phyloP scores from a whole-genome alignment of 257 asterid genomes.

The Ehretia macrophylla region DNA sequence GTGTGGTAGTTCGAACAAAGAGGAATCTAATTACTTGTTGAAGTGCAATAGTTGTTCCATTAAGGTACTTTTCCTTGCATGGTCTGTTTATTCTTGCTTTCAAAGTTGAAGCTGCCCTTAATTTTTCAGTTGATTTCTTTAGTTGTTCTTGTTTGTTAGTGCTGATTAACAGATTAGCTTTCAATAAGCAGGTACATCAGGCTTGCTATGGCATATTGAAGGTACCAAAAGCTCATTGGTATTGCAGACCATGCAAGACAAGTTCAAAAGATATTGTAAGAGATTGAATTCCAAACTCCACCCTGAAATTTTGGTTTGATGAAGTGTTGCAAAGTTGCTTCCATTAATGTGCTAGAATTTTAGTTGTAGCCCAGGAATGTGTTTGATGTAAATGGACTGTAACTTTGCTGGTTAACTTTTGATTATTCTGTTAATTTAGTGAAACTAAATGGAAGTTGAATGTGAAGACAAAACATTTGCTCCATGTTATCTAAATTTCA shows the following conservation, averaged over 20 bases:
- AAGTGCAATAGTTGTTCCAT: slow-evolving; percentile 33
- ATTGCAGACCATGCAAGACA: slow-evolving; percentile 29
- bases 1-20: slow-evolving; percentile 38
- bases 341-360: too few species aligned
- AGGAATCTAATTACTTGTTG: slow-evolving; percentile 24
- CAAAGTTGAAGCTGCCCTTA: slow-evolving; percentile 9
- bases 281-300: not conserved
- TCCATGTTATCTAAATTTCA: too few species aligned
- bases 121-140: slow-evolving; percentile 6
- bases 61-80: slow-evolving; percentile 36
- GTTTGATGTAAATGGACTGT: too few species aligned
- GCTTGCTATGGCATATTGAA: slow-evolving; percentile 29
- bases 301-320: not conserved
- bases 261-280: slow-evolving; percentile 23
- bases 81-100: not conserved
- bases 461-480: too few species aligned
- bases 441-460: too few species aligned
- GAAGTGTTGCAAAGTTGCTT: too few species aligned
- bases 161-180: slow-evolving; percentile 4
- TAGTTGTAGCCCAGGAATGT: too few species aligned
- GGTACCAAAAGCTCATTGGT: slow-evolving; percentile 24
- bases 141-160: slow-evolving; percentile 5
- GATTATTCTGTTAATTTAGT: too few species aligned
- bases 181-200: slow-evolving; percentile 22
- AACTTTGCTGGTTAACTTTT: too few species aligned